Base-by-base conservation (phyloP, 768 basidiomycete species). In the Scleroderma bovista region DNA sequence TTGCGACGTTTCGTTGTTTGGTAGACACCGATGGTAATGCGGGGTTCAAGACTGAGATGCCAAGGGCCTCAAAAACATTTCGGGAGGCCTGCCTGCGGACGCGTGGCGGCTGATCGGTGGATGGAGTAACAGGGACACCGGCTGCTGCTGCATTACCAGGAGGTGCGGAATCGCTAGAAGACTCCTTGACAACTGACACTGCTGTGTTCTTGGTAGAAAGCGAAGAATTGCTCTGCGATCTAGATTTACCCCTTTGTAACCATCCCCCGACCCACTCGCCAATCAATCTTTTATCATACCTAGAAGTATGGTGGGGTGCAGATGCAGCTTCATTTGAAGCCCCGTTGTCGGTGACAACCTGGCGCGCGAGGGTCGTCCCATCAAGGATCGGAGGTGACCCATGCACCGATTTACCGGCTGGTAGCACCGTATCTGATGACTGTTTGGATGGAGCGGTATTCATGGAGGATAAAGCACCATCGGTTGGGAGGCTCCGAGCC, bases 181-280 rank as follows among this genome's bases (percentile, higher is more conserved):
- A 50, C 17, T 50, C 57, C 33, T 59, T 63, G 53, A 50, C 54
- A 16, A 46, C 29, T 1, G 40, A 26, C 37, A 65, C 61, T 32
- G 23, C 8, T 17, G 9, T 20, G 23, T 67, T 59, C 36, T 55
- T 69, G 53, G 57, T 60, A 36, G 52, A 13, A 7, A 50, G 15
- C 8, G 59, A 44, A n/a, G 63, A 16, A 43, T 57, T 49, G 20
- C 64, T 60, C n/a, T 57, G 51, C 16, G 55, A 53, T 50, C 63
- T 71, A 32, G 61, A 41, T 55, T 67, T 78, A 31, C 78, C 74
- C 61, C 82, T 83, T 16, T 69, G 72, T 75, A 86, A 83, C 82
- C 80, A 86, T 0, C 78, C 80, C 1, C 87, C 86, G 75, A 89
- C 79, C 88, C 88, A 90, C 43, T 85, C 83, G 17, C 83, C 80